A percentile compares a stretch with the other conserved stretches of the same genome.
Conservation (phyloP, 805 yeast species). For the Ogataea pignaliae region DNA sequence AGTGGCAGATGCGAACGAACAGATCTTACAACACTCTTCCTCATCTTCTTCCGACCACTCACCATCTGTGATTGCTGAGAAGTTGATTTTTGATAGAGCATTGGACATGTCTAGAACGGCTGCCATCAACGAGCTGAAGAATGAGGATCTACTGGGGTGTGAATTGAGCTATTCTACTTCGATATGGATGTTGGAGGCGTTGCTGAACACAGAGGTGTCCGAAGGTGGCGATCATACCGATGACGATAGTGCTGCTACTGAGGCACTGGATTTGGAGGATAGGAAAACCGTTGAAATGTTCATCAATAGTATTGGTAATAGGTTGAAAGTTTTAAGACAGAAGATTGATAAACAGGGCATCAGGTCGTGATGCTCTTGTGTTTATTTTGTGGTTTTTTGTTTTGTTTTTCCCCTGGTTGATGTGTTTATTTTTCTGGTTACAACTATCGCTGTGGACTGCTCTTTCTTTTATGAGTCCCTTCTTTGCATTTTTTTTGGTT, state of each 20-base stretch:
- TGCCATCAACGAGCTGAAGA: conserved; percentile 79
- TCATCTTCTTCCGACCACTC: conserved; percentile 1
- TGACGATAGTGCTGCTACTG: conserved; percentile 28
- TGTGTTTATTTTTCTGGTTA: too few species aligned
- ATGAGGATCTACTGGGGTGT: conserved; percentile 70
- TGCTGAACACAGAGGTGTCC: conserved; percentile 44
- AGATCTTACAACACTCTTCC: conserved; percentile 9
- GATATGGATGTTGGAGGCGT: conserved; percentile 91
- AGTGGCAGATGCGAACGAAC: conserved; percentile 45
- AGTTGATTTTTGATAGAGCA: conserved; percentile 86
- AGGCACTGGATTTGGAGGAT: conserved; percentile 67
- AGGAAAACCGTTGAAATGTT: conserved; percentile 71
- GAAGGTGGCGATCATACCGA: conserved; percentile 25
- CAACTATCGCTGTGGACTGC: neutral
- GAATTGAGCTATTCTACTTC: conserved; percentile 88
- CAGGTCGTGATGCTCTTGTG: conserved; percentile 1
- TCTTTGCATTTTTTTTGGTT: neutral
- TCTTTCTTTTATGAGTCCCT: conserved; percentile 1
- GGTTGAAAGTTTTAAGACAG: conserved; percentile 66
- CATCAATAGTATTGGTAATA: conserved; percentile 74
- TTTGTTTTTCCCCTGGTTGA: too few species aligned
- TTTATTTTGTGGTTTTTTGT: neutral
- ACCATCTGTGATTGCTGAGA: conserved; percentile 61
- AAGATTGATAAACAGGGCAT: conserved; percentile 39
- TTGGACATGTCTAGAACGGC: conserved; percentile 89